These are phyloP conservation scores for Allium fistulosum DNA, from an alignment of 106 monocot species.

Conservation along the genomic window DNA sequence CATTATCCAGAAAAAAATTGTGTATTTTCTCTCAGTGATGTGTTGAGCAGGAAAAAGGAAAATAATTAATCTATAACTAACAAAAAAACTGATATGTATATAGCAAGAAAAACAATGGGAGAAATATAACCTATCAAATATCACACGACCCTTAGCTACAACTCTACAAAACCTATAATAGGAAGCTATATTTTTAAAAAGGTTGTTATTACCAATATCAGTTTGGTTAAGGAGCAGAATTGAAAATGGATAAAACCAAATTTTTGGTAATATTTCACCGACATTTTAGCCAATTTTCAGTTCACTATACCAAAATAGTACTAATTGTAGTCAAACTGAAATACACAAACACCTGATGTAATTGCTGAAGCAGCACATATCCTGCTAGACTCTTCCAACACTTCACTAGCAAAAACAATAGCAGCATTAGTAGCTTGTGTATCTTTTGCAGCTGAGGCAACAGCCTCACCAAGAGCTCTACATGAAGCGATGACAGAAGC, in stretches of 20 bases:
- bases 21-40: too few relatives aligned
- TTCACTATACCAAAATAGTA: not conserved
- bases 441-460: slow-evolving; percentile 65
- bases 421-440: slow-evolving; percentile 71
- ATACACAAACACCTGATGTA: slow-evolving; percentile 47
- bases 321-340: not conserved
- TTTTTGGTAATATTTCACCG: not conserved
- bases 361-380: slow-evolving; percentile 60
- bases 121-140: too few relatives aligned
- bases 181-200: too few relatives aligned
- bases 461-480: slow-evolving; percentile 63
- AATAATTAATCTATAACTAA: too few relatives aligned
- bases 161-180: too few relatives aligned
- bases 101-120: too few relatives aligned
- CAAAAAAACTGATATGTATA: too few relatives aligned
- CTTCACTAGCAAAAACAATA: slow-evolving; percentile 54
- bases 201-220: not conserved
- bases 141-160: too few relatives aligned
- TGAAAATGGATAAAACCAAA: not conserved
- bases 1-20: too few relatives aligned
- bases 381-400: slow-evolving; percentile 37
- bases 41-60: too few relatives aligned
- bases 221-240: not conserved
- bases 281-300: too few relatives aligned
- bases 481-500: slow-evolving; percentile 29